These are phyloP conservation scores for Scedosporium minutisporum DNA, from an alignment of 2,329 filamentous ascomycete genomes.

Conservation along the genomic window DNA sequence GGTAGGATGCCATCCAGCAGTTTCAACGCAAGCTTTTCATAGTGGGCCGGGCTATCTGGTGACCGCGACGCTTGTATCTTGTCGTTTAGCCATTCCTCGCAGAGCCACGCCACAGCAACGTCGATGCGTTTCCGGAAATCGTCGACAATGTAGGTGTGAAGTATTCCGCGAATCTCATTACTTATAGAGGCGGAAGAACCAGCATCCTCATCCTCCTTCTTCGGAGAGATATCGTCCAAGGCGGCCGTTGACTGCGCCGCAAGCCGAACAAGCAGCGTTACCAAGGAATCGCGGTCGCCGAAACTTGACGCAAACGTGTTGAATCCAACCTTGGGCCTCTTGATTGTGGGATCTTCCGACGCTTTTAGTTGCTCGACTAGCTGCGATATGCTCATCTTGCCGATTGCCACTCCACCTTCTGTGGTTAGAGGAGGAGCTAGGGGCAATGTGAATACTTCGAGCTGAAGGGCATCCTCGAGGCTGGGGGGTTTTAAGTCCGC, in stretches of 20 bases:
- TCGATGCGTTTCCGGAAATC: conserved; percentile 88
- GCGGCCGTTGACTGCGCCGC: conserved; percentile 70
- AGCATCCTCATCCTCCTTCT: conserved; percentile 41
- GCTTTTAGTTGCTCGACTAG: conserved; percentile 42
- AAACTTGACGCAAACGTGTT: conserved; percentile 75
- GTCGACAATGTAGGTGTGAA: conserved; percentile 81
- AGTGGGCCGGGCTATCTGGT: conserved; percentile 41
- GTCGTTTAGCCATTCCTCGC: conserved; percentile 97
- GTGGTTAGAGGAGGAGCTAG: conserved; percentile 64
- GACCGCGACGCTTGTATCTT: conserved; percentile 34
- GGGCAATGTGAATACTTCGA: conserved; percentile 72
- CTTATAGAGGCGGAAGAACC: conserved; percentile 37
- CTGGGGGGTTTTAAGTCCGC: conserved; percentile 28
- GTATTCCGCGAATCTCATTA: conserved; percentile 64
- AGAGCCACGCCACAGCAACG: conserved; percentile 85
- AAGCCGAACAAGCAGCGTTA: conserved; percentile 75
- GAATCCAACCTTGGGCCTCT: conserved; percentile 63
- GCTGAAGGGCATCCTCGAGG: conserved; percentile 39
- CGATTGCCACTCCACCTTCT: conserved; percentile 25
- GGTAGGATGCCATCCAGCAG: conserved; percentile 84
- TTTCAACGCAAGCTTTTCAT: conserved; percentile 68
- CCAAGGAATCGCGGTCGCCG: conserved; percentile 82
- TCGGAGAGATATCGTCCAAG: conserved; percentile 50
- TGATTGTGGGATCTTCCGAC: conserved; percentile 55
- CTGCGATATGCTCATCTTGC: conserved; percentile 10